phyloP scores from a whole-genome alignment of 1,139 yeast genomes.

The Pichia sp. region DNA sequence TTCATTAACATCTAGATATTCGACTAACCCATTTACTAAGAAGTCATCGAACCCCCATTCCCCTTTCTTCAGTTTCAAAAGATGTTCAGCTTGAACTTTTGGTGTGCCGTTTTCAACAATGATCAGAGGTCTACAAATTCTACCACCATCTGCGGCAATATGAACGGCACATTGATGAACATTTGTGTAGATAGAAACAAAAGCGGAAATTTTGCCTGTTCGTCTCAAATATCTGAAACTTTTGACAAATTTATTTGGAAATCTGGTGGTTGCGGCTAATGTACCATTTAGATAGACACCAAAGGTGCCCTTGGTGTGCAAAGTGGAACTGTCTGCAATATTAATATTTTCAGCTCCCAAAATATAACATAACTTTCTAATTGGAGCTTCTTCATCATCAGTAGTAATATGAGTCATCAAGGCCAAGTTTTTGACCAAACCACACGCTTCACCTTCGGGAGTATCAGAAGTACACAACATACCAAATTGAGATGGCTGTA shows the following conservation, averaged over 20 bases:
- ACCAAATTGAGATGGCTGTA: conserved; percentile 98
- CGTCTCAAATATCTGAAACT: conserved; percentile 78
- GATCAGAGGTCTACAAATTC: conserved; percentile 94
- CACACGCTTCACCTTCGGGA: conserved; percentile 99
- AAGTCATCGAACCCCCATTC: conserved; percentile 85
- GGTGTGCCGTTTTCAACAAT: conserved; percentile 70
- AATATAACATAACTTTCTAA: conserved; percentile 63
- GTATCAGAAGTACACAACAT: conserved; percentile 99
- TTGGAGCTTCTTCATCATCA: conserved; percentile 93
- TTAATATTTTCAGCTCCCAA: conserved; percentile 88
- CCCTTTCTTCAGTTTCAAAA: conserved; percentile 53
- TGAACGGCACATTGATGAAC: conserved; percentile 89
- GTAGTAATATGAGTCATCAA: conserved; percentile 98
- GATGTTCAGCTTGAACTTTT: conserved; percentile 63
- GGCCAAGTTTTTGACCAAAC: conserved; percentile 92
- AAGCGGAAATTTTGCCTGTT: conserved; percentile 78
- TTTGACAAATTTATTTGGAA: conserved; percentile 71
- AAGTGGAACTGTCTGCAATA: conserved; percentile 72
- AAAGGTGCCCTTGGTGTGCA: conserved; percentile 69
- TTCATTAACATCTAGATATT: conserved; percentile 94
- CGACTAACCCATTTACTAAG: conserved; percentile 78
- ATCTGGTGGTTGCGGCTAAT: conserved; percentile 79
- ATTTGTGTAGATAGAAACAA: conserved; percentile 84
- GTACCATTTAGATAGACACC: conserved; percentile 94
- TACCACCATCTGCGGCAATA: conserved; percentile 98